A percentile compares a stretch with the other conserved stretches of the same genome.
These are phyloP conservation scores for Leishmania amazonensis DNA, from an alignment of 208 protist genomes.

Conservation along the genomic window DNA sequence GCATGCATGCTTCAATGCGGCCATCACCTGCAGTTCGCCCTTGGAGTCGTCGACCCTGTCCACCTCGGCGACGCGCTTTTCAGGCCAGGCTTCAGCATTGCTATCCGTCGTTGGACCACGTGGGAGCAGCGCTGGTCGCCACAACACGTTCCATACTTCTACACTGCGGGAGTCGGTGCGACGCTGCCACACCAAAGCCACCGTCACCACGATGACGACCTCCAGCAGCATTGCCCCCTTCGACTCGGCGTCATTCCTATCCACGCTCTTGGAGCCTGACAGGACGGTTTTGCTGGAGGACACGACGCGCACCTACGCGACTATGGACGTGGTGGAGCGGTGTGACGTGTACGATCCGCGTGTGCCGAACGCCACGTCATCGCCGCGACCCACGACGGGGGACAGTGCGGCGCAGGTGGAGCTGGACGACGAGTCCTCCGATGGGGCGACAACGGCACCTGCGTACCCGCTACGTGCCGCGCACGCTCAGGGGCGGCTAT, in stretches of 20 bases:
- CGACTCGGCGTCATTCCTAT: conserved; percentile 43
- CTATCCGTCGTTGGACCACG: not conserved
- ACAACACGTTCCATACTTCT: not conserved
- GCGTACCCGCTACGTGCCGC: conserved; percentile 37
- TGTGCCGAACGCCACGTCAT: conserved; percentile 42
- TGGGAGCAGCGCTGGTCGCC: not conserved
- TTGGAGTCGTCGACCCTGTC: not conserved
- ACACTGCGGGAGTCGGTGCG: not conserved
- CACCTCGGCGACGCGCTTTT: not conserved
- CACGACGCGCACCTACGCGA: conserved; percentile 74
- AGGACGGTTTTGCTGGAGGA: conserved; percentile 68
- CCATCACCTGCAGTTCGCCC: not conserved
- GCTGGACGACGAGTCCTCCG: not conserved
- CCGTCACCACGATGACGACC: not conserved
- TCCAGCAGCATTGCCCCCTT: not conserved
- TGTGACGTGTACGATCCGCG: conserved; percentile 65
- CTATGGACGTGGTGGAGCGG: conserved; percentile 81
- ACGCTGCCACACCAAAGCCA: conserved; percentile 3
- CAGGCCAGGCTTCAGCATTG: not conserved
- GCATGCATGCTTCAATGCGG: not conserved
- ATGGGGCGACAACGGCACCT: not conserved
- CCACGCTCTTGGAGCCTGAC: conserved; percentile 62
- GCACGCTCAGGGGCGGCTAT: conserved; percentile 49
- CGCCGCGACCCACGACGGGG: not conserved
- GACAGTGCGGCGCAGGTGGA: not conserved